These are phyloP conservation scores for Tirmania nivea DNA, from an alignment of 495 filamentous ascomycete genomes.

Conservation along the genomic window DNA sequence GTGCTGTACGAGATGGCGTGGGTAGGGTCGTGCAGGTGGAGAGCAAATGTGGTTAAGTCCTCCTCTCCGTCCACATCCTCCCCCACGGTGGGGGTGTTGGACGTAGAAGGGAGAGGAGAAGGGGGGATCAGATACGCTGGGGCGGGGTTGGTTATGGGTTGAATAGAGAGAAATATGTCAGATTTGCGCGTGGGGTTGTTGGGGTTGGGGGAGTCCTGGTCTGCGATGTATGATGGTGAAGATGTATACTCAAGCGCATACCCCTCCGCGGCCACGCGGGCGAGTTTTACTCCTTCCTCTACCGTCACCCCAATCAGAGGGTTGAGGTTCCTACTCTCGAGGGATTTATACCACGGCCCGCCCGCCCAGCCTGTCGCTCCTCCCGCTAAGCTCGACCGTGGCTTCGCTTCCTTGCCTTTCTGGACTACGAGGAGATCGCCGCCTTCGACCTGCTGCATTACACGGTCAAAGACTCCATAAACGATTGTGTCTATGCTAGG, in stretches of 20 bases:
- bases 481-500: constrained; percentile 85
- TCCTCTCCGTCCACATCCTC: constrained; percentile 26
- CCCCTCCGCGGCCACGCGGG: constrained; percentile 63
- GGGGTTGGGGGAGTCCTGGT: constrained; percentile 45
- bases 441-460: constrained; percentile 97
- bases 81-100: constrained; percentile 12
- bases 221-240: constrained; percentile 13
- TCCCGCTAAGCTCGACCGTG: constrained; percentile 37
- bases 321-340: constrained; percentile 51
- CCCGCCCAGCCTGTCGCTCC: constrained; percentile 33
- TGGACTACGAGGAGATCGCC: constrained; percentile 94
- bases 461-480: constrained; percentile 77
- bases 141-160: constrained; percentile 46
- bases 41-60: constrained; percentile 54
- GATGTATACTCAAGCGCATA: constrained; percentile 53
- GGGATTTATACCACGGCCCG: constrained; percentile 85
- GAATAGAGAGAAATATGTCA: constrained; percentile 86
- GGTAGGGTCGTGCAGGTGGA: constrained; percentile 82
- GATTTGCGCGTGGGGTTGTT: constrained; percentile 75
- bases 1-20: constrained; percentile 75
- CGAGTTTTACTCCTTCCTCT: constrained; percentile 73
- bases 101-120: not conserved
- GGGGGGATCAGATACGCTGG: not conserved
- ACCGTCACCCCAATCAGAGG: constrained; percentile 44
- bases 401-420: constrained; percentile 56